phyloP scores from a whole-genome alignment of 2,329 filamentous ascomycete genomes.

The Lecanosticta acicola region DNA sequence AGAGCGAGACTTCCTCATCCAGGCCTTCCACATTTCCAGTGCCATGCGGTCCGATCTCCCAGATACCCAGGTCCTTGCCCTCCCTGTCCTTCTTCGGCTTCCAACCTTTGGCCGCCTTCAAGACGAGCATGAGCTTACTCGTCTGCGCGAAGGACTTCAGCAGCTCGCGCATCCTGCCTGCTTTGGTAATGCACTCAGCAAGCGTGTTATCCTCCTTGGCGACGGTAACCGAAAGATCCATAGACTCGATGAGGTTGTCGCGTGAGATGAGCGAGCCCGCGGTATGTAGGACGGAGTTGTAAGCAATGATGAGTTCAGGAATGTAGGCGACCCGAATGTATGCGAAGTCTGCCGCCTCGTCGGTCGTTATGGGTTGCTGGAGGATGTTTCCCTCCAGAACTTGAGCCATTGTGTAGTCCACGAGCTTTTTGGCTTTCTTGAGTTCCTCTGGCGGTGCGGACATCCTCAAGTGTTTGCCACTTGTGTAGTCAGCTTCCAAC shows the following conservation, averaged over 20 bases:
- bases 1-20: constrained; percentile 4
- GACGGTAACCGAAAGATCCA: constrained; percentile 75
- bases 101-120: constrained; percentile 40
- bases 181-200: constrained; percentile 35
- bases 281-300: constrained; percentile 73
- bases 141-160: constrained; percentile 63
- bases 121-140: constrained; percentile 62
- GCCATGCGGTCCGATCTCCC: constrained; percentile 36
- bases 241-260: constrained; percentile 72
- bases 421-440: constrained; percentile 37
- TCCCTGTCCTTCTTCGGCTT: constrained; percentile 39
- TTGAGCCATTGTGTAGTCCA: constrained; percentile 35
- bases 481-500: constrained; percentile 36
- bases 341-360: constrained; percentile 56
- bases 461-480: constrained; percentile 15
- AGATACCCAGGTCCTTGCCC: constrained; percentile 40
- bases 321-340: constrained; percentile 71
- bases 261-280: constrained; percentile 68
- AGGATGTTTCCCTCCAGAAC: constrained; percentile 33
- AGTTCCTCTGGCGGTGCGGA: constrained; percentile 25
- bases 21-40: neutral
- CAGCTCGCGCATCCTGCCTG: constrained; percentile 42
- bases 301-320: constrained; percentile 78
- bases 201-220: constrained; percentile 49
- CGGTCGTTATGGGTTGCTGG: constrained; percentile 31